Percentiles rank a stretch among this genome's conserved stretches.
Evolutionary conservation across 1,284 basidiomycete genomes (phyloP).

Genomic region (Heterobasidion annosum): DNA sequence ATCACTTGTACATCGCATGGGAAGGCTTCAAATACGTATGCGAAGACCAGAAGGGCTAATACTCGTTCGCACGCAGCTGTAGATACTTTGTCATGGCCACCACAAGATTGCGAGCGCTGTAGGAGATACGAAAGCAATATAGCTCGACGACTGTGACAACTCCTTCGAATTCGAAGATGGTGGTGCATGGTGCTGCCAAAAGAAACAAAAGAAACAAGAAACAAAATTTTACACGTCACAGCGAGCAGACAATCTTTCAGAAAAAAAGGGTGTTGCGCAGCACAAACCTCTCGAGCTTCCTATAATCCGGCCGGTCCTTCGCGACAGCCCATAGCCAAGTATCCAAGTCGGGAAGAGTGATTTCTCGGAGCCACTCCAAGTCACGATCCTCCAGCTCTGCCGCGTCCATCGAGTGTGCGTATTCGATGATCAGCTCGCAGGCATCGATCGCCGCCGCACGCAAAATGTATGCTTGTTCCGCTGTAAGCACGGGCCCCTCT

Average conservation of each 20-base stretch:
- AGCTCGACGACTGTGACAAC: too few species aligned
- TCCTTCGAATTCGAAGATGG: too few species aligned
- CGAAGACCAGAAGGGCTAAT: too few species aligned
- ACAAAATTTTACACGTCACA: neutral
- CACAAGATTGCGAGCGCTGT: too few species aligned
- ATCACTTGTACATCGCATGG: neutral
- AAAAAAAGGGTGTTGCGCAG: slow-evolving; percentile 57
- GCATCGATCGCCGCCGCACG: slow-evolving; percentile 77
- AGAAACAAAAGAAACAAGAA: neutral
- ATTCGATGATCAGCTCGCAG: slow-evolving; percentile 56
- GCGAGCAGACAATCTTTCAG: slow-evolving; percentile 19
- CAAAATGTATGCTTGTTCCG: slow-evolving; percentile 61
- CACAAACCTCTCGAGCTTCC: slow-evolving; percentile 54
- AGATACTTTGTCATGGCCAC: too few species aligned
- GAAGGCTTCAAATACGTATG: too few species aligned
- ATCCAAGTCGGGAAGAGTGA: slow-evolving; percentile 55
- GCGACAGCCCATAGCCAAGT: slow-evolving; percentile 73
- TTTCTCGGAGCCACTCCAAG: slow-evolving; percentile 41
- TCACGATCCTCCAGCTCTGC: slow-evolving; percentile 18
- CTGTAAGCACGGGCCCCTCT: slow-evolving; percentile 56
- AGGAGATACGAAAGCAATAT: too few species aligned
- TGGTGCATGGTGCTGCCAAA: neutral
- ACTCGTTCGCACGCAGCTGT: too few species aligned
- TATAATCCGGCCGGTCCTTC: slow-evolving; percentile 65
- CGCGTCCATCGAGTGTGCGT: slow-evolving; percentile 36